phyloP scores from a whole-genome alignment of 345 rosid genomes.

The Populus davidiana region DNA sequence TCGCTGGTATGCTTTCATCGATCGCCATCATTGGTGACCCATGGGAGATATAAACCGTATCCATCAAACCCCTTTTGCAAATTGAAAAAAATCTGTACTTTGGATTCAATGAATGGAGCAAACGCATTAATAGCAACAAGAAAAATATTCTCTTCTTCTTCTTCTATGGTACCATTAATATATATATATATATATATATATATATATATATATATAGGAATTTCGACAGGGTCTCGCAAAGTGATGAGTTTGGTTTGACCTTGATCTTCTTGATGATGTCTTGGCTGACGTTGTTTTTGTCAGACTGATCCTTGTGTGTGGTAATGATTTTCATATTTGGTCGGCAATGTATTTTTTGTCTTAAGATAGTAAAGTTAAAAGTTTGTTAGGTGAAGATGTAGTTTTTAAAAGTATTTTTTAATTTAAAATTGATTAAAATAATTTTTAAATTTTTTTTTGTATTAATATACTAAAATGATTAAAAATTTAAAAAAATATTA shows the following conservation, averaged over 20 bases:
- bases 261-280: neutral
- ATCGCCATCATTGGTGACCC: conserved; percentile 79
- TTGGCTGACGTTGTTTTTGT: neutral
- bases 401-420: too few relatives aligned
- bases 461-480: too few relatives aligned
- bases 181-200: neutral
- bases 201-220: neutral
- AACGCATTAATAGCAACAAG: neutral
- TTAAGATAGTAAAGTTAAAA: too few relatives aligned
- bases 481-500: too few relatives aligned
- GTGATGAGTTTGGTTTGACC: neutral
- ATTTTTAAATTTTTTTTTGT: too few relatives aligned
- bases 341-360: too few relatives aligned
- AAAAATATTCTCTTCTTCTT: too few relatives aligned
- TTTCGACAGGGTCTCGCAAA: too few relatives aligned
- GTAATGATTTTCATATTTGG: too few relatives aligned
- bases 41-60: conserved; percentile 69
- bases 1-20: conserved; percentile 60
- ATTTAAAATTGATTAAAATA: too few relatives aligned
- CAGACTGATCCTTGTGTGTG: neutral
- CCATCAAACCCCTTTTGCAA: conserved; percentile 14
- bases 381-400: too few relatives aligned
- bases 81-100: neutral
- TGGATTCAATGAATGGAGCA: neutral
- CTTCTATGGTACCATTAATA: neutral